Percentiles rank a stretch among this genome's conserved stretches.
Conservation (phyloP, 306 rosid genomes). For the Rubus idaeus region DNA sequence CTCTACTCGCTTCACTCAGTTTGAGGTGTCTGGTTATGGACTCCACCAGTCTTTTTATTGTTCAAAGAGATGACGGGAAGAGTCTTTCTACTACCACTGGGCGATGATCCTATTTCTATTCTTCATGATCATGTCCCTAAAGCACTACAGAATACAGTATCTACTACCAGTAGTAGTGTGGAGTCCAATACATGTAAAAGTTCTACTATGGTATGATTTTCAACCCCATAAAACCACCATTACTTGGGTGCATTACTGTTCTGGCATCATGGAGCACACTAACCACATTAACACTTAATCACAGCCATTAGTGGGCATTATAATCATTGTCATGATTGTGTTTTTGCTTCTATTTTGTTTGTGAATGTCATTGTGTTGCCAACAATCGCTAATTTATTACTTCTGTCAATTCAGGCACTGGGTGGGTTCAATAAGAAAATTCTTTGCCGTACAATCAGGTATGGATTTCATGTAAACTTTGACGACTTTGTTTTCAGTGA, state of each 20-base stretch:
- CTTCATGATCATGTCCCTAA: constrained; percentile 3
- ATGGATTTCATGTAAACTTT: background rate
- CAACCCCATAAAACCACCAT: constrained; percentile 4
- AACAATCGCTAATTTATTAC: background rate
- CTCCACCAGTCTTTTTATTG: too few species aligned
- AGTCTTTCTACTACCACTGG: too few species aligned
- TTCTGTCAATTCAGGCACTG: constrained; percentile 12
- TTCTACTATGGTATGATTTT: constrained; percentile 13
- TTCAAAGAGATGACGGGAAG: too few species aligned
- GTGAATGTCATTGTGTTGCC: background rate
- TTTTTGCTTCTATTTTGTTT: constrained; percentile 1
- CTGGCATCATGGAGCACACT: background rate
- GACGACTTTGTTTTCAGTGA: constrained; percentile 6
- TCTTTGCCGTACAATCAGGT: constrained; percentile 10
- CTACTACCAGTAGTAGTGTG: background rate
- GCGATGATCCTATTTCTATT: background rate
- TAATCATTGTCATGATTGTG: constrained; percentile 8
- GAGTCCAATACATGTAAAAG: constrained; percentile 9
- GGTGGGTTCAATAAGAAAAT: constrained; percentile 5
- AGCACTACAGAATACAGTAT: background rate
- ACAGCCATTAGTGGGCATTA: background rate
- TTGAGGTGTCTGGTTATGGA: background rate
- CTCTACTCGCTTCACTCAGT: background rate
- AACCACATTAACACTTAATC: background rate
- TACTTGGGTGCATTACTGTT: background rate